Evolutionary conservation across 192 early-diverging fungal species (phyloP).

Genomic region (Backusella westeae): DNA sequence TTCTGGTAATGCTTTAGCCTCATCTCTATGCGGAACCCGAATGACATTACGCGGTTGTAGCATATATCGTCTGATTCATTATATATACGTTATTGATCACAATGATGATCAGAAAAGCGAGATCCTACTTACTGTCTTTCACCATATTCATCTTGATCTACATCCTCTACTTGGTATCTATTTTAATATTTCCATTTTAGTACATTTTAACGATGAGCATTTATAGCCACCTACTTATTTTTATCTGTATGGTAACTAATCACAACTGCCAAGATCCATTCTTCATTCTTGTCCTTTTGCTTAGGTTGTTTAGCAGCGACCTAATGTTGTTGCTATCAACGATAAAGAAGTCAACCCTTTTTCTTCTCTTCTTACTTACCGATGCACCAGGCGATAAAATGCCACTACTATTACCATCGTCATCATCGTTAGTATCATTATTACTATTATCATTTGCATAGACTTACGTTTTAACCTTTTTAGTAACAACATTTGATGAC

Average conservation of each 20-base stretch:
- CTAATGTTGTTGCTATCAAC: background rate
- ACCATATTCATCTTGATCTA: slow-evolving; percentile 50
- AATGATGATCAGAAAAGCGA: background rate
- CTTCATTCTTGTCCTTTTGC: slow-evolving; percentile 49
- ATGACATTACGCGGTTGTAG: slow-evolving; percentile 48
- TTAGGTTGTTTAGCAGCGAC: slow-evolving; percentile 52
- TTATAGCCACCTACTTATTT: slow-evolving; percentile 39
- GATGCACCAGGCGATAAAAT: slow-evolving; percentile 3
- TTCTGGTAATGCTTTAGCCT: slow-evolving; percentile 33
- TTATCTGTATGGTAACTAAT: slow-evolving; percentile 45
- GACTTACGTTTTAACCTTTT: slow-evolving; percentile 36
- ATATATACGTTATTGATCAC: slow-evolving; percentile 3
- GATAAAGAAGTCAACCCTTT: background rate
- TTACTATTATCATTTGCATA: background rate
- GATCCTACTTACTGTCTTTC: slow-evolving; percentile 39
- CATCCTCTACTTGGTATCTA: slow-evolving; percentile 58
- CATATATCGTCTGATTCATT: slow-evolving; percentile 39
- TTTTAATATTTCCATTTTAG: background rate
- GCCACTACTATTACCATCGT: background rate
- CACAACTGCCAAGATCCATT: slow-evolving; percentile 55
- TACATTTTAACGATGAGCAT: background rate
- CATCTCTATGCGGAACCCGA: slow-evolving; percentile 41
- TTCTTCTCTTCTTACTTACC: background rate
- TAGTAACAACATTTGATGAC: slow-evolving; percentile 1
- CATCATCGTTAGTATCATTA: background rate